A percentile compares a stretch with the other conserved stretches of the same genome.
These are phyloP conservation scores for Urtica urens DNA, from an alignment of 306 rosid species.

Conservation along the genomic window DNA sequence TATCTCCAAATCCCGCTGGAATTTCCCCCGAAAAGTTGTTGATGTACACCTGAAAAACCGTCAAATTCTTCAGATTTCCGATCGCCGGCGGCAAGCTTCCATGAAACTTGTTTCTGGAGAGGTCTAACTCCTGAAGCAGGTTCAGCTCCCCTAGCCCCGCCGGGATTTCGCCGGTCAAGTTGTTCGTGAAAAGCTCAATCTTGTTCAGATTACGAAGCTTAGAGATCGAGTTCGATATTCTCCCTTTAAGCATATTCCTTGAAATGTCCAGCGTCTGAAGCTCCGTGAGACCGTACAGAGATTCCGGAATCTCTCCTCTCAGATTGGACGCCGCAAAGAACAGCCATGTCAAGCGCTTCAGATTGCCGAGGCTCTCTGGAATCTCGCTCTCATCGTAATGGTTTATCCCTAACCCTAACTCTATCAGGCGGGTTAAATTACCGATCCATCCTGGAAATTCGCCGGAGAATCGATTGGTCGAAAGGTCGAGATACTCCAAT, in stretches of 20 bases:
- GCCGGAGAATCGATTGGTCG: constrained; percentile 47
- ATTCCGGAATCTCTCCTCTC: constrained; percentile 75
- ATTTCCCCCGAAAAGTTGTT: constrained; percentile 71
- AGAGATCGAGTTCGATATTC: constrained; percentile 57
- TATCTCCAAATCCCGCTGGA: constrained; percentile 74
- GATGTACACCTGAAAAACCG: constrained; percentile 63
- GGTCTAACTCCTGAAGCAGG: constrained; percentile 64
- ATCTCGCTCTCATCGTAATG: constrained; percentile 32
- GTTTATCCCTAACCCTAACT: constrained; percentile 60
- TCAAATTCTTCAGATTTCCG: constrained; percentile 53
- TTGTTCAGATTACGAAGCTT: constrained; percentile 47
- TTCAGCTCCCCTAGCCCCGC: constrained; percentile 51
- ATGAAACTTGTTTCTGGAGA: constrained; percentile 45
- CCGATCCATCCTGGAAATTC: constrained; percentile 68
- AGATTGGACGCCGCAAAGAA: constrained; percentile 48
- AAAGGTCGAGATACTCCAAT: constrained; percentile 58
- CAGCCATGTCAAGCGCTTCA: constrained; percentile 73
- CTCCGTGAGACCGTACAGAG: constrained; percentile 48
- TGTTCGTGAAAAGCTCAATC: constrained; percentile 58
- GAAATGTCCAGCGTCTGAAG: constrained; percentile 67
- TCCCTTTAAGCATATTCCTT: constrained; percentile 62
- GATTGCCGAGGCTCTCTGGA: constrained; percentile 48
- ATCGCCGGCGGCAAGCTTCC: constrained; percentile 60
- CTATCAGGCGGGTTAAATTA: constrained; percentile 35
- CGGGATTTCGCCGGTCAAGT: constrained; percentile 70